Evolutionary conservation across 345 rosid species (phyloP).

Genomic region (Lepidium sativum): DNA sequence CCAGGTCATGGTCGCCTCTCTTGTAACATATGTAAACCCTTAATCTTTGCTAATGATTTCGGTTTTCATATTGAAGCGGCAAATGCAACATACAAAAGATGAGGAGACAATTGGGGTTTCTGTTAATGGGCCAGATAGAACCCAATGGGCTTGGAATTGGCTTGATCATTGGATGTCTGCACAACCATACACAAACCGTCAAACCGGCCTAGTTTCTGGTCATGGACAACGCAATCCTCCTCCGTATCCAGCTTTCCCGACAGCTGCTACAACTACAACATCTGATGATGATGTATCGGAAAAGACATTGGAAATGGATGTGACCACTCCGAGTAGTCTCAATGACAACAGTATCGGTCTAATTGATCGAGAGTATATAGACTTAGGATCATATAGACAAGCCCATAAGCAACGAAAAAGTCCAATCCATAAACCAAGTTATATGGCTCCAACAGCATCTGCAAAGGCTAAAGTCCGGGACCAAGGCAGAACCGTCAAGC

Average conservation of each 20-base stretch:
- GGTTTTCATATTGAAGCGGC: constrained; percentile 18
- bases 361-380: constrained; percentile 23
- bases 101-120: constrained; percentile 30
- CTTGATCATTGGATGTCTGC: constrained; percentile 91
- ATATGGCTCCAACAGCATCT: constrained; percentile 83
- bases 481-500: constrained; percentile 34
- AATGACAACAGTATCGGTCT: constrained; percentile 17
- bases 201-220: constrained; percentile 32
- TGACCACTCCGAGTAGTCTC: constrained; percentile 28
- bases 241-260: constrained; percentile 41
- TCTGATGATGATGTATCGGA: constrained; percentile 71
- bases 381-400: constrained; percentile 25
- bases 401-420: constrained; percentile 30
- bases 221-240: constrained; percentile 39
- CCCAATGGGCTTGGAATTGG: constrained; percentile 93
- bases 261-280: constrained; percentile 33
- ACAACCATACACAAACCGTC: constrained; percentile 46
- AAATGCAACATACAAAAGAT: constrained; percentile 31
- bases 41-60: neutral
- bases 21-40: neutral
- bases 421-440: constrained; percentile 51
- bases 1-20: constrained; percentile 43
- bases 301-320: constrained; percentile 80
- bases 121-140: constrained; percentile 37
- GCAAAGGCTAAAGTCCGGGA: constrained; percentile 76